Evolutionary conservation across 2,329 filamentous ascomycete species (phyloP), one percentile per base, ranked within the genome.

Genomic region (Aspergillus sp.): DNA sequence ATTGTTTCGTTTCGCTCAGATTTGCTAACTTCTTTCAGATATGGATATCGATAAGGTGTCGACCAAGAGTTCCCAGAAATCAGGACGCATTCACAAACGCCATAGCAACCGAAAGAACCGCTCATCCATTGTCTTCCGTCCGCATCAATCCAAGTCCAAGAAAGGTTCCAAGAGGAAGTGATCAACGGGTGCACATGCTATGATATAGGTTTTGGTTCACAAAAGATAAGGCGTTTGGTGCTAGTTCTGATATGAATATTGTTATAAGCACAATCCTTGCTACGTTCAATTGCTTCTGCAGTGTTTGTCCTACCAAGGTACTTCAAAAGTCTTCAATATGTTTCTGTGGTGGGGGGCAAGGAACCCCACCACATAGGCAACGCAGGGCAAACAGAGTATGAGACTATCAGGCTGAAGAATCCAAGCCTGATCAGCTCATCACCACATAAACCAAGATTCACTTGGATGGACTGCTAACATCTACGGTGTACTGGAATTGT

Each of bases 41-140:
- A 79, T 79, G 77, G 77, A 78, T 45, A 65, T 79, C 56, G 77
- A 78, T 56, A 65, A 64, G n/a, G 54, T 46, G 49, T 52, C 66
- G 39, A 49, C 61, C 54, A 64, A 69, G 20, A 68, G 55, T 31
- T 61, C 70, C 10, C 68, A 68, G 3, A 72, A 73, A 54, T 61
- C 67, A n/a, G 67, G 66, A n/a, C 71, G 75, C 55, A 71, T 79
- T 57, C 75, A 75, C 52, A 80, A 78, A 62, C 71, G 69, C 60
- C 69, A 72, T 52, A 60, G 58, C 50, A 60, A 60, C 56, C 73
- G 72, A 49, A 72, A 71, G 59, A 69, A 70, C 36, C 73, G 73
- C 53, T 70, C 72, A 54, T 74, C 74, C 10, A 78, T 79, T 58
- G 73, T 77, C 11, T 80, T 80, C 58, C 65, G 69, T 47, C 58